Evolutionary conservation across 768 basidiomycete species (phyloP), one percentile per base, ranked within the genome.

Genomic region (Pulveroboletus sp.): DNA sequence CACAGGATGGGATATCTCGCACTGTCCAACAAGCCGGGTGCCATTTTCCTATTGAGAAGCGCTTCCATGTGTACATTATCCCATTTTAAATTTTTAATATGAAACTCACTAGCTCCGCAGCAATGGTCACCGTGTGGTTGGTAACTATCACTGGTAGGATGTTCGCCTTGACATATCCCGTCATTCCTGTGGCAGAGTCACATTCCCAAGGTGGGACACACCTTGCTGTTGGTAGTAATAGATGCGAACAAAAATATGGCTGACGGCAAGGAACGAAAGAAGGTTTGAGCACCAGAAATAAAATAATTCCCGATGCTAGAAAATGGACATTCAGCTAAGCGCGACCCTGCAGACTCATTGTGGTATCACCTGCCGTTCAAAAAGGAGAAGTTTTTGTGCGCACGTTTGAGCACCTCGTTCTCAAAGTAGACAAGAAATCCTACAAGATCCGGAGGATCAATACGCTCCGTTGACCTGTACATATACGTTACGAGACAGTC

Each of bases 381-480:
- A 70, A 95, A 98, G 21, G 90, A 88, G 68, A 97, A 97, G 53
- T 85, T 89, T 71, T 97, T 97, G 61, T 95, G 92, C 2, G 94
- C 91, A 20, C 93, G 77, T 57, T 84, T 87, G 35, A 97, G 75
- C 8, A 94, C 75, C 56, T 95, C 89, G 52, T 81, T 84, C 66
- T 97, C 91, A 54, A 97, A 95, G 61, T 92, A 80, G 4, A 97
- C 94, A 17, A 98, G 76, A 64, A 98, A 95, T 0, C 93, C 93
- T 92, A 63, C 27, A 29, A 45, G 25, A 23, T 35, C 43, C 41
- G 27, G 20, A 27, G 41, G n/a, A 38, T 44, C 6, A 40, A 45
- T 32, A 45, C 32, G 32, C 40, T 47, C n/a, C 40, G 35, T 41
- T 33, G 35, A 27, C 21, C 21, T 31, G 40, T 29, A 37, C 27